Base-by-base conservation (phyloP, 768 basidiomycete genomes). In the Scleroderma citrinum region DNA sequence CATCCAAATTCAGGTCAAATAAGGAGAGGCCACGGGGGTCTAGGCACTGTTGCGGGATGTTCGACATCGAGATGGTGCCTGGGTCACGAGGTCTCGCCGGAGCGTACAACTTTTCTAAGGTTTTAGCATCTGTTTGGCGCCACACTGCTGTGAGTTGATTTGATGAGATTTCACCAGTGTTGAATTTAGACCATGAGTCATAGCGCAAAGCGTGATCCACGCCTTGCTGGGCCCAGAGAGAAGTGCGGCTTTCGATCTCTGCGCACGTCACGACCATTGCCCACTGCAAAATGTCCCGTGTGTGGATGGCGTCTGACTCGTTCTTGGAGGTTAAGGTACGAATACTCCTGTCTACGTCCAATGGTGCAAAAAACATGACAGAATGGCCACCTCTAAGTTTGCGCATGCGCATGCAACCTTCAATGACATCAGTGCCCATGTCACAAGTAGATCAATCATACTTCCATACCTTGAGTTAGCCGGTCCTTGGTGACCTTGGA, bases 381-480 rank as follows among this genome's bases (percentile, higher is more conserved):
- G 73, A 69, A 49, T 76, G 75, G 1, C 69, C 71, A 11, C 58
- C 50, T 19, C 75, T 74, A 1, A 76, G 63, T 52, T 67, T 64
- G 11, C 75, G 63, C 74, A 76, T 74, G 7, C 75, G 61, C 75
- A 76, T 76, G 47, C 74, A 76, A 6, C 73, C 75, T 75, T 23
- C 24, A 5, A 49, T 47, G 23, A 49, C 2, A 7, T 23, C 35
- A 51, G n/a, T 20, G 1, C 21, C 34, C 37, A 7, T 78, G 63
- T 76, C 76, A 78, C 5, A 78, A 70, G 43, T 21, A 71, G 61
- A 5, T 56, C 40, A 51, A 73, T 78, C n/a, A n/a, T 20, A 77
- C 24, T 63, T 61, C 46, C 73, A 53, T 39, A 35, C 34, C 34
- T 35, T 35, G 34, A 5, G 34, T 35, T n/a, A 35, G 13, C 5